Base-by-base conservation (phyloP, 208 protist species). In the Acanthamoeba lugdunensis region DNA sequence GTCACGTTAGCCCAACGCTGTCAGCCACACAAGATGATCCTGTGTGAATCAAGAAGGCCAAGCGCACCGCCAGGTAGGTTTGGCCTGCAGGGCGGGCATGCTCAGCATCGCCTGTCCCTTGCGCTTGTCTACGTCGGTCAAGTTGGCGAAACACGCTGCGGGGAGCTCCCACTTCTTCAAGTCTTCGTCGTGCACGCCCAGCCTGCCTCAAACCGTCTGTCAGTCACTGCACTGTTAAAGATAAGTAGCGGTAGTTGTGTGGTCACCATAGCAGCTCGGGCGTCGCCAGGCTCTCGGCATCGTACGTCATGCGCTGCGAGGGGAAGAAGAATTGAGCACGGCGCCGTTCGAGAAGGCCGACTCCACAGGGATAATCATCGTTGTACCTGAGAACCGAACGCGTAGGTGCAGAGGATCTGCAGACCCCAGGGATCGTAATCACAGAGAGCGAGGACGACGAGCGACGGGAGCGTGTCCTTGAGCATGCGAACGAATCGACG, bases 371-470 rank as follows among this genome's bases (percentile, higher is more conserved):
- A 9, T 61, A 1, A 23, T 23, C 18, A 18, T 18, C 7, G n/a
- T 5, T 21, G 37, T 52, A 91, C 85, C 65, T 75, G 14, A 8
- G 85, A 91, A 25, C 85, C 85, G 21, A 91, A 91, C 0, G 85
- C 65, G 41, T 91, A 91, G 41, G 85, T 91, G 85, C 85, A 91
- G 7, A 91, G 23, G 7, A 91, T 91, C 65, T 91, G 85, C 23
- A 91, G 41, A 18, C 85, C 85, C 85, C 85, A 91, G 33, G 65
- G 61, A 23, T 91, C 85, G 45, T 91, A 91, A 50, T 91, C 85
- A 28, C 85, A 91, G 18, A 91, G 18, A 4, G 85, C 85, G 13
- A 91, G 65, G 11, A 91, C 85, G 33, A 91, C 85, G 14, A 91
- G 61, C 45, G 85, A 69, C 14, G 85, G 25, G 25, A 75, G 25